phyloP scores from a whole-genome alignment of 495 filamentous ascomycete genomes.

The Margaritispora aquatica region DNA sequence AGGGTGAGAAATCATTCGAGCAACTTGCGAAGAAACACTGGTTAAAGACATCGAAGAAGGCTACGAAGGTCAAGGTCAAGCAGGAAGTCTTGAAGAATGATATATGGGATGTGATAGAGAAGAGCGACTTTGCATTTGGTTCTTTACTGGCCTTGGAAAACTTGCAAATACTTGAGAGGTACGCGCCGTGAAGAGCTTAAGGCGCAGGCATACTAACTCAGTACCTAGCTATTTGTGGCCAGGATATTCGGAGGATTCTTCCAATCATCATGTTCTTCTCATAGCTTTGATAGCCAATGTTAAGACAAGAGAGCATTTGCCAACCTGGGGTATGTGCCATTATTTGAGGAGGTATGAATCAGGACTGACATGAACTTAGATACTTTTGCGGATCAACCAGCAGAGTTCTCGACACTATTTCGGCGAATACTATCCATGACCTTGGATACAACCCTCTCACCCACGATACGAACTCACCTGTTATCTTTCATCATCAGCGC shows the following conservation, averaged over 20 bases:
- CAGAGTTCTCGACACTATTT: conserved; percentile 86
- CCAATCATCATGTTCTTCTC: conserved; percentile 84
- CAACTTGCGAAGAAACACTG: conserved; percentile 80
- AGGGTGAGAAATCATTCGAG: conserved; percentile 75
- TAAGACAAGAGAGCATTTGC: conserved; percentile 79
- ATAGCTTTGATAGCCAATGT: conserved; percentile 80
- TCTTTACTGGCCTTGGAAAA: conserved; percentile 82
- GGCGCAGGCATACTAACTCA: conserved; percentile 17
- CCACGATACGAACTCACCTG: conserved; percentile 67
- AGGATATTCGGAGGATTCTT: conserved; percentile 79
- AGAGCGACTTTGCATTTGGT: conserved; percentile 67
- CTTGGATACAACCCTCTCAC: conserved; percentile 68
- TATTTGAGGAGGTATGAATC: neutral
- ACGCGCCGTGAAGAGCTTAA: conserved; percentile 12
- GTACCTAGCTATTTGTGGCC: conserved; percentile 81
- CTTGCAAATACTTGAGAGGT: conserved; percentile 86
- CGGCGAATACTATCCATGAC: conserved; percentile 85
- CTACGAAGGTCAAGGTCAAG: conserved; percentile 66
- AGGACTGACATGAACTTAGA: conserved; percentile 34
- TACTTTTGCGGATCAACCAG: conserved; percentile 67
- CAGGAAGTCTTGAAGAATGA: conserved; percentile 79
- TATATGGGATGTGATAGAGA: conserved; percentile 87
- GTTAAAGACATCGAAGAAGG: conserved; percentile 58
- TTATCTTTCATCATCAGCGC: conserved; percentile 83
- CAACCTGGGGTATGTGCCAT: conserved; percentile 67